Base-by-base conservation (phyloP, 768 basidiomycete genomes). In the Lyophyllum decastes region DNA sequence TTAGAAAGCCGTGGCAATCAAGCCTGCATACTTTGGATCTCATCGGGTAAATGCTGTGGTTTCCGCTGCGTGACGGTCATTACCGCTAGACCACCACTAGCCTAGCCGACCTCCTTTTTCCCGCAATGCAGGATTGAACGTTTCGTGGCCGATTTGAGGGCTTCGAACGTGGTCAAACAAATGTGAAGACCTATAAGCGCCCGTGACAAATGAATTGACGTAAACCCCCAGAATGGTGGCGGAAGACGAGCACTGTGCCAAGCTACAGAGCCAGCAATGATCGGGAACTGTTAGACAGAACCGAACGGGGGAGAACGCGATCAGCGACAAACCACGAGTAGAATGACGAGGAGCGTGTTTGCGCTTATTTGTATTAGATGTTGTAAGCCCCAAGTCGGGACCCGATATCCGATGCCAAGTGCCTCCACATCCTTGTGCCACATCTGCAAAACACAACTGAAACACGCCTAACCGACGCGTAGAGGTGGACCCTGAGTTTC, bases 51-150 rank as follows among this genome's bases (percentile, higher is more conserved):
- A 59, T 81, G 79, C 69, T 84, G 83, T 52, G 83, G 79, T 72
- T 86, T 88, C 57, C 86, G 82, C 64, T 86, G 84, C 52, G 85
- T 87, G 58, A 88, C 80, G 26, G 86, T 87, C 86, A 87, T 88
- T 2, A 33, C 54, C 58, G 22, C 34, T 34, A 25, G 19, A 5
- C 33, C 24, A 16, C 12, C 21, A 41, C 14, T 52, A 14, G 10
- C 21, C 41, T 35, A 58, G 33, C 54, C 40, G 38, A 46, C 17
- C 27, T 50, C 26, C 52, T 33, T 12, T n/a, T 9, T 47, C 40
- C 17, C 40, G n/a, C 16, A 41, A 41, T 41, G 33, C 45, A 50
- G 12, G n/a, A 46, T 19, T 34, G 21, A n/a, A 22, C 21, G 43
- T 38, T 45, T 43, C 51, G 40, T 51, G 24, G 53, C 54, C 25